These are phyloP conservation scores for Taphrina flavorubra DNA, from an alignment of 1,139 yeast species.

Conservation along the genomic window DNA sequence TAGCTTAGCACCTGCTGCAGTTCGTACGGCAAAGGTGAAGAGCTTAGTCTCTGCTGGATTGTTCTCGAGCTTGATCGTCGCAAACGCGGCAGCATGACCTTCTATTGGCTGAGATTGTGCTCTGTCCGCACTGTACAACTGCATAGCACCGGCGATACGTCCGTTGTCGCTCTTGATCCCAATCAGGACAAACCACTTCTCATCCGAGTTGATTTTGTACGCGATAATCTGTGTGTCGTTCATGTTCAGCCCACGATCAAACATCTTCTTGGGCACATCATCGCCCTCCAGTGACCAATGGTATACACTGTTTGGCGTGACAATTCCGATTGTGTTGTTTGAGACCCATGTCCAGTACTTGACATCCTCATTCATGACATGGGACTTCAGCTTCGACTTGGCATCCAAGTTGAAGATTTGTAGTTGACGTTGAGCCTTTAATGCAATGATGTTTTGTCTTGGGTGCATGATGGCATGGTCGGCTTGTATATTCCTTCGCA, in stretches of 20 bases:
- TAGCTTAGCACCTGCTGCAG: constrained; percentile 82
- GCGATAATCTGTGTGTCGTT: constrained; percentile 88
- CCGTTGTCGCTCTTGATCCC: constrained; percentile 96
- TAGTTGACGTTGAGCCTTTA: constrained; percentile 83
- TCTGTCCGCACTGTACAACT: constrained; percentile 83
- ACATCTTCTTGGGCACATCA: constrained; percentile 75
- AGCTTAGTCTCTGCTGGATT: constrained; percentile 80
- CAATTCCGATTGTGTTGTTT: constrained; percentile 74
- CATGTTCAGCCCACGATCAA: constrained; percentile 82
- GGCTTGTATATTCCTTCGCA: constrained; percentile 92
- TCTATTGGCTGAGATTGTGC: constrained; percentile 96
- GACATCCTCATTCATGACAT: constrained; percentile 84
- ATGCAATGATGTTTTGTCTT: constrained; percentile 79
- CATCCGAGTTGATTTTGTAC: constrained; percentile 78
- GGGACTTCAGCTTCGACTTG: constrained; percentile 87
- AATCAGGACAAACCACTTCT: constrained; percentile 92
- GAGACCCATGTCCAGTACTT: constrained; percentile 95
- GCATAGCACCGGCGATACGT: constrained; percentile 94
- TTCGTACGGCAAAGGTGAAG: constrained; percentile 84
- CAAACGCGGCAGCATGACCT: constrained; percentile 95
- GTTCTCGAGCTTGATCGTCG: constrained; percentile 73
- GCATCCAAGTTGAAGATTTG: constrained; percentile 80
- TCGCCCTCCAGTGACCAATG: constrained; percentile 84
- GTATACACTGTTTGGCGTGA: constrained; percentile 76
- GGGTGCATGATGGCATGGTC: constrained; percentile 99